Evolutionary conservation across 2,329 filamentous ascomycete genomes (phyloP).

Genomic region (Fusarium chlamydosporum): DNA sequence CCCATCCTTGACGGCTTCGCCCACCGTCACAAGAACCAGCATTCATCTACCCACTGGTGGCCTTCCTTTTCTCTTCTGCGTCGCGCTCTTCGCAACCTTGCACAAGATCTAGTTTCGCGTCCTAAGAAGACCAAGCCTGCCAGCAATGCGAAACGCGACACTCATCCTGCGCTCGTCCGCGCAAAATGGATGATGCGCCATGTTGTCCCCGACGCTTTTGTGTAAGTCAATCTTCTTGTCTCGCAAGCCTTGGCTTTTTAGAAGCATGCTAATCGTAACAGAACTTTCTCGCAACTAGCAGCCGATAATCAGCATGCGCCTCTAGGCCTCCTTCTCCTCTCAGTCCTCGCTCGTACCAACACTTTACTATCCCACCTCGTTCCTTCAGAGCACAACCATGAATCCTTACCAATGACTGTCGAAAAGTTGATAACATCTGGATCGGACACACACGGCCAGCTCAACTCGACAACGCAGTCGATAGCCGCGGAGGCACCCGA

Average conservation of each 20-base stretch:
- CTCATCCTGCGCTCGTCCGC: constrained; percentile 37
- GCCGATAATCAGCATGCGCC: constrained; percentile 80
- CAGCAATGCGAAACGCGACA: constrained; percentile 18
- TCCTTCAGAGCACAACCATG: constrained; percentile 32
- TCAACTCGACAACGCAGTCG: background rate
- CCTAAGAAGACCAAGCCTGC: constrained; percentile 29
- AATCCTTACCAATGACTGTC: background rate
- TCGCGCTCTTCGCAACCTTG: constrained; percentile 72
- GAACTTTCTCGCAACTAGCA: constrained; percentile 76
- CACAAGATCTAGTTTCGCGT: constrained; percentile 45
- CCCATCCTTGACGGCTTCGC: constrained; percentile 79
- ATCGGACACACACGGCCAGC: background rate
- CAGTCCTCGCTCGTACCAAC: constrained; percentile 71
- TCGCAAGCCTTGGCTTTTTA: background rate
- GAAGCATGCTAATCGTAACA: constrained; percentile 49
- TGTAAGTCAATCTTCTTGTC: constrained; percentile 51
- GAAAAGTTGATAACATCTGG: background rate
- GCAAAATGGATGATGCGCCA: constrained; percentile 52
- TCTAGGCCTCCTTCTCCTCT: constrained; percentile 78
- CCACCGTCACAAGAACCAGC: constrained; percentile 93
- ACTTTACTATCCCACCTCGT: constrained; percentile 59
- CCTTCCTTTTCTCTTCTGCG: constrained; percentile 78
- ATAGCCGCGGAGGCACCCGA: background rate
- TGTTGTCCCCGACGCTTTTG: constrained; percentile 55
- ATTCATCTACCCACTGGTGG: constrained; percentile 87